A percentile compares a stretch with the other conserved stretches of the same genome.
phyloP scores from a whole-genome alignment of 2,329 filamentous ascomycete species.

The Metarhizium rileyi region DNA sequence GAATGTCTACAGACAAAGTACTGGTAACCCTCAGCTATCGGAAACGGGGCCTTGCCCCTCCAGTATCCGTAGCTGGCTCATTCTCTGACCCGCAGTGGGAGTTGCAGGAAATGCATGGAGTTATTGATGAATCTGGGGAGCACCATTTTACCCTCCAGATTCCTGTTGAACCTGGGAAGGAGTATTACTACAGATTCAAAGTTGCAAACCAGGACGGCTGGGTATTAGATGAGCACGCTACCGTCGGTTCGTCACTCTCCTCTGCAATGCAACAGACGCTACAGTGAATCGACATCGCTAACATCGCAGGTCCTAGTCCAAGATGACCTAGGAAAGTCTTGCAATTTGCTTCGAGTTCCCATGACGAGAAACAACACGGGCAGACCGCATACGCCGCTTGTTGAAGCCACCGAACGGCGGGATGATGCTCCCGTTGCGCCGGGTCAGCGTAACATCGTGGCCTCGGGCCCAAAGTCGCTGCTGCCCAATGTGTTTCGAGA shows the following conservation, averaged over 20 bases:
- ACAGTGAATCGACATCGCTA: not conserved
- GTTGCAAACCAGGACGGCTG: slow-evolving; percentile 60
- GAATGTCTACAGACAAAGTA: slow-evolving; percentile 18
- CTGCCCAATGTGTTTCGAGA: slow-evolving; percentile 16
- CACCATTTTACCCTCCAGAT: slow-evolving; percentile 49
- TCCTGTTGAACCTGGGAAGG: slow-evolving; percentile 41
- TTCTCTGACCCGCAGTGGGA: slow-evolving; percentile 61
- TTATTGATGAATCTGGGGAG: slow-evolving; percentile 40
- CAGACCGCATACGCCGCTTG: not conserved
- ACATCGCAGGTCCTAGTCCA: slow-evolving; percentile 4
- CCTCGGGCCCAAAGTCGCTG: slow-evolving; percentile 3
- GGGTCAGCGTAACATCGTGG: not conserved
- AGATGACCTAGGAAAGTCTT: slow-evolving; percentile 7
- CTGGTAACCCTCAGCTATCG: slow-evolving; percentile 51
- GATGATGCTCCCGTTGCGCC: not conserved
- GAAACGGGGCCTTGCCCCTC: slow-evolving; percentile 50
- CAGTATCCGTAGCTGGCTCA: slow-evolving; percentile 60
- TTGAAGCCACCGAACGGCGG: slow-evolving; percentile 8
- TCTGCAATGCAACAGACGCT: not conserved
- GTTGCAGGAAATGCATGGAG: slow-evolving; percentile 53
- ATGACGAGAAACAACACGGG: slow-evolving; percentile 7
- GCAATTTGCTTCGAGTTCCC: slow-evolving; percentile 12
- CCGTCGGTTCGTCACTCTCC: slow-evolving; percentile 39
- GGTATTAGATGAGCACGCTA: slow-evolving; percentile 53
- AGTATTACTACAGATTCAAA: slow-evolving; percentile 68